These are phyloP conservation scores for Globisporangium perplexum DNA, from an alignment of 352 stramenopile species.

Conservation along the genomic window DNA sequence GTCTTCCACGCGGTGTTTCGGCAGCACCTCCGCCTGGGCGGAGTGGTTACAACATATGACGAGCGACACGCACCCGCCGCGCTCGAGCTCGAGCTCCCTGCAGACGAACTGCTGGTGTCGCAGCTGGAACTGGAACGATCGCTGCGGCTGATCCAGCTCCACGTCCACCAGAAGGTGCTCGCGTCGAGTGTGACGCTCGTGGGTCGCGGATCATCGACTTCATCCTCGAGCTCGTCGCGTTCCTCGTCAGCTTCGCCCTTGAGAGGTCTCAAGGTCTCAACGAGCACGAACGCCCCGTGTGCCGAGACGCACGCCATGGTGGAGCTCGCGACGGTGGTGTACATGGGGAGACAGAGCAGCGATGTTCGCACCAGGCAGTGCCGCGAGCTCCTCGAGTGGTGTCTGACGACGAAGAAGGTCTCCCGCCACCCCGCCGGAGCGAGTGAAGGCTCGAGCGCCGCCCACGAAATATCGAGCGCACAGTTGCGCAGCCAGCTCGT, in stretches of 20 bases:
- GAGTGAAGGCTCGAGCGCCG: not conserved
- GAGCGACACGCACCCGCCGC: not conserved
- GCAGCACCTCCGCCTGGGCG: slow-evolving; percentile 13
- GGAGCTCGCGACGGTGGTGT: slow-evolving; percentile 25
- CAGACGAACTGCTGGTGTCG: slow-evolving; percentile 37
- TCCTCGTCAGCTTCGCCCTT: too few species aligned
- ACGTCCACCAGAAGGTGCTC: slow-evolving; percentile 21
- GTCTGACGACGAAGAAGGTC: slow-evolving; percentile 9
- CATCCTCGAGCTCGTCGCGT: not conserved
- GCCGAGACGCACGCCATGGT: slow-evolving; percentile 14
- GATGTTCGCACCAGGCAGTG: slow-evolving; percentile 20
- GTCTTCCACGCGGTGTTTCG: slow-evolving; percentile 48
- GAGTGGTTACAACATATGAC: not conserved
- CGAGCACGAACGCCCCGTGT: not conserved
- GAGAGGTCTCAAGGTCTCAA: not conserved
- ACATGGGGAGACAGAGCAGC: slow-evolving; percentile 23
- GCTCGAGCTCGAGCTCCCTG: too few species aligned
- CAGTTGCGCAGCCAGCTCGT: slow-evolving; percentile 12
- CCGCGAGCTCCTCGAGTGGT: slow-evolving; percentile 27
- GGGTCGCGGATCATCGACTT: slow-evolving; percentile 2
- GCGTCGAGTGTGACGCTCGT: slow-evolving; percentile 15
- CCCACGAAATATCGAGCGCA: not conserved
- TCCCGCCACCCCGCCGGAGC: not conserved
- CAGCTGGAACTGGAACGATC: slow-evolving; percentile 33
- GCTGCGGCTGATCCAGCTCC: slow-evolving; percentile 23